A percentile compares a stretch with the other conserved stretches of the same genome.
phyloP scores from a whole-genome alignment of 768 basidiomycete species.

The Serendipita sp. region DNA sequence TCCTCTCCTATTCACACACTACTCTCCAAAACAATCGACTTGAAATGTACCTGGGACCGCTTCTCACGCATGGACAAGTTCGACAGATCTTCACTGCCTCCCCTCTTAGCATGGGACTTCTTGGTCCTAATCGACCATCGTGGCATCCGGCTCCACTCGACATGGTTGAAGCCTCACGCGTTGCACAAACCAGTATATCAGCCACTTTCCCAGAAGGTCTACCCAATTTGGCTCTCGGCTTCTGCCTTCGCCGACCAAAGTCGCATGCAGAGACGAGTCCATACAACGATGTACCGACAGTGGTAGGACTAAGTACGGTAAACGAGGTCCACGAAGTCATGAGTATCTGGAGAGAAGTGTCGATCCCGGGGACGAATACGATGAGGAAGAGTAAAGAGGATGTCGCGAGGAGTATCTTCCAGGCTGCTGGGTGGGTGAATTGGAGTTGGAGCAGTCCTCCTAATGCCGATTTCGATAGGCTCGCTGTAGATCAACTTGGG shows the following conservation, averaged over 20 bases:
- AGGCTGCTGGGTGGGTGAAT: conserved; percentile 36
- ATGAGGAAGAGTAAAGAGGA: conserved; percentile 28
- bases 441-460: conserved; percentile 60
- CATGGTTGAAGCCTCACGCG: conserved; percentile 26
- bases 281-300: conserved; percentile 34
- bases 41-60: conserved; percentile 35
- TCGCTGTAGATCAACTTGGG: conserved; percentile 1
- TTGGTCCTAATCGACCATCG: conserved; percentile 37
- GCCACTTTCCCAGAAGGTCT: conserved; percentile 32
- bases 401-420: conserved; percentile 29
- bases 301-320: conserved; percentile 54
- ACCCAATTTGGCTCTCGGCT: conserved; percentile 58
- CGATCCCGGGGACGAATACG: conserved; percentile 18
- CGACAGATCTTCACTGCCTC: conserved; percentile 60
- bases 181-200: conserved; percentile 17
- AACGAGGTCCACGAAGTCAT: conserved; percentile 62
- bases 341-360: conserved; percentile 49
- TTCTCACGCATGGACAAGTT: conserved; percentile 48
- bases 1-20: conserved; percentile 72
- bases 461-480: neutral
- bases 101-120: conserved; percentile 71
- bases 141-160: conserved; percentile 66
- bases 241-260: conserved; percentile 28
- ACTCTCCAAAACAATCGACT: conserved; percentile 56
- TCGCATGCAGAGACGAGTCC: conserved; percentile 21